Evolutionary conservation across 192 early-diverging fungal genomes (phyloP).

Genomic region (Coemansia sp.): DNA sequence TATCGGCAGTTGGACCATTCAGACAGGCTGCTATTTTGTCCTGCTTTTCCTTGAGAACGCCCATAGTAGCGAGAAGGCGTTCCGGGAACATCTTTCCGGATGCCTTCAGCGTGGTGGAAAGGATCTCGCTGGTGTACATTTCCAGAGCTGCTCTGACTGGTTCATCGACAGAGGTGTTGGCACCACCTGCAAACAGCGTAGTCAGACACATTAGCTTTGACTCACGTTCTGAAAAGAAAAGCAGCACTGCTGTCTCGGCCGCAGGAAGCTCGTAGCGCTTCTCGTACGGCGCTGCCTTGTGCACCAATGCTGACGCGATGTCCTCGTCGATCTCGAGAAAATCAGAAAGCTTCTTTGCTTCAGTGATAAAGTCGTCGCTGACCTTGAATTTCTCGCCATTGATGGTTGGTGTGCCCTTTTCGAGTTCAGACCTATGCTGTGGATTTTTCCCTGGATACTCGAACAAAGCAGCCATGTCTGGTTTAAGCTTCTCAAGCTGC

Average conservation of each 20-base stretch:
- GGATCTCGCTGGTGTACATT: conserved; percentile 29
- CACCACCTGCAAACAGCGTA: conserved; percentile 58
- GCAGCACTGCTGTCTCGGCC: conserved; percentile 64
- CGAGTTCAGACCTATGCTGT: conserved; percentile 44
- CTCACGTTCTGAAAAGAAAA: conserved; percentile 69
- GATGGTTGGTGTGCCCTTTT: conserved; percentile 56
- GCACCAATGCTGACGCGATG: conserved; percentile 67
- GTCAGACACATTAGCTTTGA: conserved; percentile 60
- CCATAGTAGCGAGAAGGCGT: conserved; percentile 57
- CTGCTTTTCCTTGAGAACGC: conserved; percentile 54
- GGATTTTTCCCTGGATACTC: conserved; percentile 44
- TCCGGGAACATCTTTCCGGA: conserved; percentile 49
- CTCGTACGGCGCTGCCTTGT: conserved; percentile 54
- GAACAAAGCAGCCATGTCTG: conserved; percentile 44
- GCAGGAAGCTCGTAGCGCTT: conserved; percentile 61
- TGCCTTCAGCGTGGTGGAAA: conserved; percentile 35
- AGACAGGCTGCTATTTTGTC: conserved; percentile 50
- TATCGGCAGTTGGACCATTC: conserved; percentile 53
- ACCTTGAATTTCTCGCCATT: conserved; percentile 62
- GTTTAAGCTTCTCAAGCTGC: conserved; percentile 40
- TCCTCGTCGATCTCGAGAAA: conserved; percentile 80
- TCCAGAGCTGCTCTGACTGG: conserved; percentile 52
- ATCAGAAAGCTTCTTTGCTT: conserved; percentile 73
- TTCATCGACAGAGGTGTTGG: conserved; percentile 45
- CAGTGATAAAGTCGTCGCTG: conserved; percentile 68